Evolutionary conservation across 805 yeast genomes (phyloP).

Genomic region (Saturnispora ahearnii): DNA sequence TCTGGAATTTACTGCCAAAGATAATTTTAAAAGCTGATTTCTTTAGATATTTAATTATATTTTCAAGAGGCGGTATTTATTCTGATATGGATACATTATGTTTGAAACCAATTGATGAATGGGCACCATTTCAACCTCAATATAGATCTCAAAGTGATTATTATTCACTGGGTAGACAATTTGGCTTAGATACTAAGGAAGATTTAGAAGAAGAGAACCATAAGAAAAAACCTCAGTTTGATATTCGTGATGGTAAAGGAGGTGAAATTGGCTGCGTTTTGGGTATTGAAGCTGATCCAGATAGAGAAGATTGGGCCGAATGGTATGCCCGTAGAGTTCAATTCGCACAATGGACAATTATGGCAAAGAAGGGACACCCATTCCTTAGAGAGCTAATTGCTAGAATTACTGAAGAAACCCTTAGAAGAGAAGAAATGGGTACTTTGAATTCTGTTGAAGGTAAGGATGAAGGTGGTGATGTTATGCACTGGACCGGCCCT

Average conservation of each 20-base stretch:
- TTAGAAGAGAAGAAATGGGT: conserved; percentile 42
- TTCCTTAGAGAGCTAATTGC: conserved; percentile 71
- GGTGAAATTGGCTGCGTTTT: conserved; percentile 61
- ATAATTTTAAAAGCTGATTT: conserved; percentile 86
- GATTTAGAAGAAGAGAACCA: too few relatives aligned
- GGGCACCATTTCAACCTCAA: conserved; percentile 39
- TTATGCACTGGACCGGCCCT: conserved; percentile 96
- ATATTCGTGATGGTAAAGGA: conserved; percentile 34
- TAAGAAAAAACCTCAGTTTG: conserved; percentile 13
- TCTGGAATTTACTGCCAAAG: conserved; percentile 71
- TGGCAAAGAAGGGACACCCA: conserved; percentile 87
- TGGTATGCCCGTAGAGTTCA: conserved; percentile 93
- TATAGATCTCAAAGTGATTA: neutral
- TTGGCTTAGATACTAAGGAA: neutral
- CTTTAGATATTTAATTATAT: conserved; percentile 77
- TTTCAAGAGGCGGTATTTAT: conserved; percentile 89
- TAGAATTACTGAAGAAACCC: conserved; percentile 67
- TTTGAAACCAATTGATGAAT: conserved; percentile 59
- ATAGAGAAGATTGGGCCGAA: conserved; percentile 84
- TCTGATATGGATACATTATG: conserved; percentile 83
- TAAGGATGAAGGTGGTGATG: conserved; percentile 61
- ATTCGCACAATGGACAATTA: conserved; percentile 96
- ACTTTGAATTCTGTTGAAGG: conserved; percentile 40
- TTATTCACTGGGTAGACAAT: neutral
- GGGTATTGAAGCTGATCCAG: conserved; percentile 97